phyloP scores from a whole-genome alignment of 2,329 filamentous ascomycete species.

The Trichoderma sp. region DNA sequence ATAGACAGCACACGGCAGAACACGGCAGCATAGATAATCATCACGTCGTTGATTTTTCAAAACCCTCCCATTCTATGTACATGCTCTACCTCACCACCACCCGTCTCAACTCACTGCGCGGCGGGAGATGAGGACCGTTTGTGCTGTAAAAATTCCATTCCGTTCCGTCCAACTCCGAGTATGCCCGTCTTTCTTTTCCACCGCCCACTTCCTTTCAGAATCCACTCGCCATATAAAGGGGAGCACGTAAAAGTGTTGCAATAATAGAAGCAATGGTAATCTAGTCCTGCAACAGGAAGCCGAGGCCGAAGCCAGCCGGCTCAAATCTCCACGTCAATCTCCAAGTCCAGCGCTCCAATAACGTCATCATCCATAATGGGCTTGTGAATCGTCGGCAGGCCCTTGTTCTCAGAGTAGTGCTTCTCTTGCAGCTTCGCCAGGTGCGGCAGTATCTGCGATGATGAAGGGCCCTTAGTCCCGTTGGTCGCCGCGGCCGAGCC shows the following conservation, averaged over 20 bases:
- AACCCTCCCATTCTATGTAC: constrained; percentile 11
- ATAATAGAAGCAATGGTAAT: not conserved
- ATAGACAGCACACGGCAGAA: constrained; percentile 10
- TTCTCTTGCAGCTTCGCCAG: constrained; percentile 57
- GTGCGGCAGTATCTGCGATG: constrained; percentile 51
- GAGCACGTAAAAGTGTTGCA: not conserved
- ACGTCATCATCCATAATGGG: constrained; percentile 89
- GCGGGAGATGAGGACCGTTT: not conserved
- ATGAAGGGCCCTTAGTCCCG: constrained; percentile 53
- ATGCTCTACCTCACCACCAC: not conserved
- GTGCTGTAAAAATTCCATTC: not conserved
- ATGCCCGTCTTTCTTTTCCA: constrained; percentile 20
- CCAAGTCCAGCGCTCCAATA: constrained; percentile 84
- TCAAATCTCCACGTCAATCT: constrained; percentile 86
- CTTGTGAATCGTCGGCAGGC: constrained; percentile 70
- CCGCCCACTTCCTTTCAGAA: not conserved
- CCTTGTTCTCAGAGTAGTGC: constrained; percentile 59
- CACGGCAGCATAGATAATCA: not conserved
- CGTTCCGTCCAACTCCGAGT: constrained; percentile 22
- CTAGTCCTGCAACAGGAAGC: not conserved
- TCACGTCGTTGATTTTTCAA: not conserved
- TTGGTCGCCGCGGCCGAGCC: constrained; percentile 56
- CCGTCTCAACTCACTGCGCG: not conserved
- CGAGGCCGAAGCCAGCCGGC: not conserved
- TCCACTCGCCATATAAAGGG: not conserved